These are phyloP conservation scores for Arthrobotrys megalospora DNA, from an alignment of 2,329 filamentous ascomycete genomes.

Conservation along the genomic window DNA sequence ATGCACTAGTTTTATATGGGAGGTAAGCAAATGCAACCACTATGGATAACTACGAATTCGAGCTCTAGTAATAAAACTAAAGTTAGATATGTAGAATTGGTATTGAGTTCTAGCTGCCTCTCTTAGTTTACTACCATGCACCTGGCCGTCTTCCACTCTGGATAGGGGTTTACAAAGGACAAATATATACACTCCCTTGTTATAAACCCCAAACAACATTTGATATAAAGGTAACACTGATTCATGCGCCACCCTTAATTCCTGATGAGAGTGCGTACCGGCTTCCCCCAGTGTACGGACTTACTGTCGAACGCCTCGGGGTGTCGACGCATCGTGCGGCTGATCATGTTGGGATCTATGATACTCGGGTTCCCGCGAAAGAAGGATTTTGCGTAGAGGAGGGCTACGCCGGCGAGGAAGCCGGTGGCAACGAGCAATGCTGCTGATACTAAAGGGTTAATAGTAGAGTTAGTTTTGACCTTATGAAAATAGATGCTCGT, in stretches of 20 bases:
- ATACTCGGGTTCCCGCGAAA: constrained; percentile 1
- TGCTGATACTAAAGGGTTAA: background rate
- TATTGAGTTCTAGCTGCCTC: too few relatives aligned
- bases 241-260: background rate
- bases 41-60: background rate
- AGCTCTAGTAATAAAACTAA: too few relatives aligned
- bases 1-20: background rate
- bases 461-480: background rate
- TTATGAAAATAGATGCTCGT: too few relatives aligned
- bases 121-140: too few relatives aligned
- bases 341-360: background rate
- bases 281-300: constrained; percentile 48
- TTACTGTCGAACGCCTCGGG: constrained; percentile 5
- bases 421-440: background rate
- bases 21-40: background rate
- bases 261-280: background rate
- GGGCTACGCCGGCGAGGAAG: constrained; percentile 10
- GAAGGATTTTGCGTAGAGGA: constrained; percentile 25
- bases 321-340: constrained; percentile 20
- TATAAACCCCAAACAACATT: too few relatives aligned
- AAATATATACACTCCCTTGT: too few relatives aligned
- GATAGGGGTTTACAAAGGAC: too few relatives aligned
- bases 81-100: too few relatives aligned
- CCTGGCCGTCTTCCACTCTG: too few relatives aligned
- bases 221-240: too few relatives aligned